Base-by-base conservation (phyloP, 108 stramenopile species). In the Nitzschia sp. region DNA sequence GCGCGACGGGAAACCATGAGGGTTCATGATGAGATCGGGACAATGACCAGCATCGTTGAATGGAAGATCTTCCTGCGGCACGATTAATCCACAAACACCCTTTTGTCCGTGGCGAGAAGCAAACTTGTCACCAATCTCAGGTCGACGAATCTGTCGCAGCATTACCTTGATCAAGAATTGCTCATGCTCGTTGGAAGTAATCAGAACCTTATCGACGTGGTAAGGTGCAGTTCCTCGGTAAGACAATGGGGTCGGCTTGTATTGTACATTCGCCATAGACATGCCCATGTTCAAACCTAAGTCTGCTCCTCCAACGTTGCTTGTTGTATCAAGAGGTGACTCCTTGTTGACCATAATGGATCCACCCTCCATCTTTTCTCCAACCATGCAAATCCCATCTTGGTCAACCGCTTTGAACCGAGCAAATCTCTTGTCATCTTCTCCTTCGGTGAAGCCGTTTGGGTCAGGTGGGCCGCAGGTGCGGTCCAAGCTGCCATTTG, bases 121-220 rank as follows among this genome's bases (percentile, higher is more conserved):
- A 84, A 99, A 98, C 77, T 99, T 99, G 71, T 99, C 99, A 2
- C 99, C 99, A 55, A 99, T 85, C 82, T 99, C 95, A n/a, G 96
- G 98, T 43, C 95, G 75, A 15, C 98, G 84, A 41, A 84, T 74
- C 76, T 98, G 97, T 20, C 98, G 67, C 43, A 97, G 51, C 82
- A 93, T 90, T 15, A 97, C 86, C 72, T 98, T 98, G 79, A 98
- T 90, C 55, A 97, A 80, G 63, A 96, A 96, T 46, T 95, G 80
- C 54, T 97, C 97, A 69, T 91, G 82, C 70, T 97, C 98, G 64
- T 97, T 98, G 8, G 94, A 87, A 10, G 98, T 95, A 55, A 98
- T 90, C 0, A 98, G 80, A 14, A 98, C 98, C 57, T 96, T 96
- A 65, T 98, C 98, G 20, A 98, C 97, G 79, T 96, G 91, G 41